phyloP scores from a whole-genome alignment of 108 stramenopile genomes.

The Discostella pseudostelligera region DNA sequence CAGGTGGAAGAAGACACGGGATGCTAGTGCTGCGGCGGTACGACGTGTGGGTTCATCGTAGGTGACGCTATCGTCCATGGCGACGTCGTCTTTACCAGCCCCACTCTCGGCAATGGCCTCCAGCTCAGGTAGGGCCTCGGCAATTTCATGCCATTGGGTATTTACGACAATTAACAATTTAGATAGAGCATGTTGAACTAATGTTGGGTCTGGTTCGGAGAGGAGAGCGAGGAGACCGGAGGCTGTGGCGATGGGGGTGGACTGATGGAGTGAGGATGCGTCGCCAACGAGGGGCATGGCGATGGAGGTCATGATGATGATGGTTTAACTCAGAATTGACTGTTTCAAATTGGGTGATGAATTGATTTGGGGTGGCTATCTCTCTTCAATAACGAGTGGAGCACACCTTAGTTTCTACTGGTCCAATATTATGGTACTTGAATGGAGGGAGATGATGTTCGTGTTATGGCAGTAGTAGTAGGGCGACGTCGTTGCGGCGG shows the following conservation, averaged over 20 bases:
- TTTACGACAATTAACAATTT: conserved; percentile 70
- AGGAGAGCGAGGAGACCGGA: conserved; percentile 76
- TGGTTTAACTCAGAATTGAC: too few relatives aligned
- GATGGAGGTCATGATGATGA: too few relatives aligned
- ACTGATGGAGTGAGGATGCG: background rate
- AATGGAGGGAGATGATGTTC: too few relatives aligned
- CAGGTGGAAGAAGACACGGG: conserved; percentile 95
- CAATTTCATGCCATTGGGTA: conserved; percentile 85
- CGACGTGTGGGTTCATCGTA: conserved; percentile 54
- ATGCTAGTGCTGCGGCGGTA: conserved; percentile 90
- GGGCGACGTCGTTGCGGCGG: too few relatives aligned
- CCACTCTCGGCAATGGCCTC: conserved; percentile 79
- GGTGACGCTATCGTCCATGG: background rate
- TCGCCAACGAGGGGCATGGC: too few relatives aligned
- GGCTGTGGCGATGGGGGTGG: conserved; percentile 49
- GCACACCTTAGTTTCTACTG: too few relatives aligned
- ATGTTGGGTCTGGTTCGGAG: conserved; percentile 57
- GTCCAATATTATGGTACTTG: too few relatives aligned
- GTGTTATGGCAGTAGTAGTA: too few relatives aligned
- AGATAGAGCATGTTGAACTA: conserved; percentile 59
- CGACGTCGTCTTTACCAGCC: conserved; percentile 3
- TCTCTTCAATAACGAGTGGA: too few relatives aligned
- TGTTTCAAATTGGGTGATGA: too few relatives aligned
- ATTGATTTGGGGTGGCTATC: too few relatives aligned
- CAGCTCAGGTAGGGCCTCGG: conserved; percentile 73